A percentile compares a stretch with the other conserved stretches of the same genome.
phyloP scores from a whole-genome alignment of 257 asterid species.

The Nicotiana otophora region DNA sequence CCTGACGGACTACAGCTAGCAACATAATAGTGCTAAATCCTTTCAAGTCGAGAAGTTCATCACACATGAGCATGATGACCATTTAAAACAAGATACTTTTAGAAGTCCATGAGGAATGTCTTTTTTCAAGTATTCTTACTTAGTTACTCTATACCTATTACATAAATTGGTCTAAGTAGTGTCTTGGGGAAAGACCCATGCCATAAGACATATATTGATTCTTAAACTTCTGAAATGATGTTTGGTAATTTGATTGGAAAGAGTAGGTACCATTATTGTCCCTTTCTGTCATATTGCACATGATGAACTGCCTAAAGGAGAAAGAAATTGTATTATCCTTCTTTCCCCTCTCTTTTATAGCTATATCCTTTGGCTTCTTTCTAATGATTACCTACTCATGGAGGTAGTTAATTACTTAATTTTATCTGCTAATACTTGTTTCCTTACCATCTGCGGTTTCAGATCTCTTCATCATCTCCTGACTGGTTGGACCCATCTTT shows the following conservation, averaged over 20 bases:
- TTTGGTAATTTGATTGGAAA: not conserved
- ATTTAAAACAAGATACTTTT: not conserved
- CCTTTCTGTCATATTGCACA: not conserved
- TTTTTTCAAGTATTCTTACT: not conserved
- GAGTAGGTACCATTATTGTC: not conserved
- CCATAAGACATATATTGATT: not conserved
- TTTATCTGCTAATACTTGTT: not conserved
- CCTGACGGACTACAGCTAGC: not conserved
- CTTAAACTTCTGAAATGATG: not conserved
- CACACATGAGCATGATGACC: not conserved
- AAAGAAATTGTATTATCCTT: not conserved
- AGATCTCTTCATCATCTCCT: slow-evolving; percentile 66
- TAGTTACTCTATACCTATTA: not conserved
- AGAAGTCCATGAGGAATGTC: not conserved
- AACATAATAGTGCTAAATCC: not conserved
- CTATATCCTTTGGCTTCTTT: not conserved
- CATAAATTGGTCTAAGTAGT: not conserved
- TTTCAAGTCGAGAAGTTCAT: not conserved
- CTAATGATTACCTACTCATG: not conserved
- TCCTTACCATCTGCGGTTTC: slow-evolving; percentile 28
- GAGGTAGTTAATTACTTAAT: slow-evolving; percentile 4
- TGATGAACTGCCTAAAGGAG: not conserved
- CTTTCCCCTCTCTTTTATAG: slow-evolving; percentile 7
- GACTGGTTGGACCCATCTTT: slow-evolving; percentile 78
- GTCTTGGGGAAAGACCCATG: not conserved